A percentile compares a stretch with the other conserved stretches of the same genome.
phyloP scores from a whole-genome alignment of 768 basidiomycete genomes.

The Mycena venus region DNA sequence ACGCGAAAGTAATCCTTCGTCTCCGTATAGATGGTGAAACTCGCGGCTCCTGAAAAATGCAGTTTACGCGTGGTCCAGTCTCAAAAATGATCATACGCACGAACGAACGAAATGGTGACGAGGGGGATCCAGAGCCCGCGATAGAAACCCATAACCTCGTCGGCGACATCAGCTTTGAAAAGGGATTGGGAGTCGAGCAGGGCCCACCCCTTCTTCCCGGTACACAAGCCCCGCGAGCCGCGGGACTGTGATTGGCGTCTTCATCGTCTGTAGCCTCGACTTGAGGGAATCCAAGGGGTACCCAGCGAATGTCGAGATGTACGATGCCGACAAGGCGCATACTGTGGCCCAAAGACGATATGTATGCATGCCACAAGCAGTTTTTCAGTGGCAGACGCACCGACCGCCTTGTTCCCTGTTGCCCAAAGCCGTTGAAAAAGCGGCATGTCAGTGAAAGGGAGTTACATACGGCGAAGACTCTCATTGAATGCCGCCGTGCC shows the following conservation, averaged over 20 bases:
- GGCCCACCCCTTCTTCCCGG: constrained; percentile 76
- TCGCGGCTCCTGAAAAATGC: constrained; percentile 79
- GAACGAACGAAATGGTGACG: constrained; percentile 95
- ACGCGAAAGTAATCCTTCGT: constrained; percentile 82
- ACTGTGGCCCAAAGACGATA: constrained; percentile 49
- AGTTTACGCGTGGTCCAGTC: neutral
- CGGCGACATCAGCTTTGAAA: neutral
- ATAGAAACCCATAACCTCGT: constrained; percentile 81
- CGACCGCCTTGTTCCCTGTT: constrained; percentile 85
- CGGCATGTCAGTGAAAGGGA: constrained; percentile 7
- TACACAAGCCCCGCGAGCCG: constrained; percentile 80
- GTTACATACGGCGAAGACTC: constrained; percentile 71
- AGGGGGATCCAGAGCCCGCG: constrained; percentile 93
- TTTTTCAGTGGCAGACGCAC: neutral
- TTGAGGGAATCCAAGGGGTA: constrained; percentile 97
- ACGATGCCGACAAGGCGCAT: constrained; percentile 91
- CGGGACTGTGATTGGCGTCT: constrained; percentile 80
- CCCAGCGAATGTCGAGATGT: constrained; percentile 92
- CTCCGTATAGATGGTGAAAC: constrained; percentile 90
- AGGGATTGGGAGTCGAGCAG: neutral
- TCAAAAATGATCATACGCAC: constrained; percentile 64
- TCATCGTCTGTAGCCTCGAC: constrained; percentile 90
- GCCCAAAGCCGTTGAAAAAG: constrained; percentile 31
- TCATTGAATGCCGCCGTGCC: constrained; percentile 74
- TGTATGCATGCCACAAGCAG: neutral